Base-by-base conservation (phyloP, 192 early-diverging fungal species). In the Coemansia sp. region DNA sequence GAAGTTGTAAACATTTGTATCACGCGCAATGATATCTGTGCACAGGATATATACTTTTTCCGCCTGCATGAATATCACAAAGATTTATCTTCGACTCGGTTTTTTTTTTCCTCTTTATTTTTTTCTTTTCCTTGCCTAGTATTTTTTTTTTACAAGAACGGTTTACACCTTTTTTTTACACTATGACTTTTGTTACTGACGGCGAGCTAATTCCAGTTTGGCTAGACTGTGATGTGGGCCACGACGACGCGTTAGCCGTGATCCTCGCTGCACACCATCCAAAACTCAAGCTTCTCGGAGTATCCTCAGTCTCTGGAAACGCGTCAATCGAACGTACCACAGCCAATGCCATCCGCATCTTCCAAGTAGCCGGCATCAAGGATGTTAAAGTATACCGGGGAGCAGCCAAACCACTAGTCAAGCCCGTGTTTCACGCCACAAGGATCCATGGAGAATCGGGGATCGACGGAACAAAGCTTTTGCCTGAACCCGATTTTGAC, bases 151-250 rank as follows among this genome's bases (percentile, higher is more conserved):
- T 38, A 31, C 15, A 6, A 6, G 1, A 17, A 1, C n/a, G 2
- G 24, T 56, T 14, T 40, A 25, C 6, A 25, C 5, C n/a, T 27
- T 35, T 22, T 32, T 64, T 4, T 46, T 46, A 25, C 11, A 27
- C 24, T 51, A 51, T 51, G 47, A 27, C 47, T 51, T 15, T 29
- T 51, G 11, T 4, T 51, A 27, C 47, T 25, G 24, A n/a, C 25
- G 12, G 25, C 8, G 47, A 10, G 7, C 47, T 3, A 15, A 69
- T 53, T 31, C 73, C 73, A 14, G 54, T 76, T 11, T 76, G 74
- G 74, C 64, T 76, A 10, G 74, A 76, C 64, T 76, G 74, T 40
- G 74, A 76, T 37, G 68, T 71, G 10, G 74, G 74, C 6, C 67
- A 71, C 7, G 74, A 76, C 68, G 74, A 76, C 36, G 74, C 74